Conservation (phyloP, 768 basidiomycete species). For the Mycena rebaudengoi region DNA sequence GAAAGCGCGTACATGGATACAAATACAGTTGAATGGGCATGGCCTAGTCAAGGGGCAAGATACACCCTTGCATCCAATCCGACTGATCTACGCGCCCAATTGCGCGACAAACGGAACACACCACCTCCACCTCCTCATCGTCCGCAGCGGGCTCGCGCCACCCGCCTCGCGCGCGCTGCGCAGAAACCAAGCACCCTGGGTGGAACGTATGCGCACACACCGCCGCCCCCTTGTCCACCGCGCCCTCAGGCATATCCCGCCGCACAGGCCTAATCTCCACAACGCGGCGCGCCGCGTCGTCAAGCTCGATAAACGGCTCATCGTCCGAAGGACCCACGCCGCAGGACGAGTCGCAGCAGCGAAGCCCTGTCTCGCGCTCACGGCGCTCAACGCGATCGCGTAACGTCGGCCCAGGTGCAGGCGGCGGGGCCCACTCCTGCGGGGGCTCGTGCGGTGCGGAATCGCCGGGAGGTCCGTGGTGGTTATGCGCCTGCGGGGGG, state of each 20-base stretch:
- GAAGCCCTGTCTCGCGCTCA: conserved; percentile 75
- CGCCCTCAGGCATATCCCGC: background rate
- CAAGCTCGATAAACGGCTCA: conserved; percentile 56
- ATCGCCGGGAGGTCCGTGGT: background rate
- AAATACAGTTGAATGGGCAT: background rate
- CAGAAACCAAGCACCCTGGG: conserved; percentile 73
- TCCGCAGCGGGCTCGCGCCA: conserved; percentile 59
- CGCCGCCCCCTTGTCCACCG: conserved; percentile 26
- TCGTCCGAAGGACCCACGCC: conserved; percentile 81
- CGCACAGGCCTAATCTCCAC: conserved; percentile 43
- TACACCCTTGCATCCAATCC: conserved; percentile 59
- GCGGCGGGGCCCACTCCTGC: conserved; percentile 63
- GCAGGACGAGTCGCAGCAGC: conserved; percentile 79
- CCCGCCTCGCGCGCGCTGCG: conserved; percentile 68
- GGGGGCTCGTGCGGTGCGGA: conserved; percentile 14
- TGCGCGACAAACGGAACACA: conserved; percentile 76
- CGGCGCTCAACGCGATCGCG: conserved; percentile 77
- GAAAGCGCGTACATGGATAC: background rate
- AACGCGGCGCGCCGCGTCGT: conserved; percentile 42
- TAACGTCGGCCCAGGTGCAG: conserved; percentile 73
- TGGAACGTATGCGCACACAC: conserved; percentile 75
- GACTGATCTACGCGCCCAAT: conserved; percentile 64
- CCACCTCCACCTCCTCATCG: conserved; percentile 64
- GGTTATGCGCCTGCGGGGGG: conserved; percentile 6
- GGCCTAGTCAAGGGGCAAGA: conserved; percentile 18